These are phyloP conservation scores for Striga asiatica DNA, from an alignment of 257 asterid species.

Conservation along the genomic window DNA sequence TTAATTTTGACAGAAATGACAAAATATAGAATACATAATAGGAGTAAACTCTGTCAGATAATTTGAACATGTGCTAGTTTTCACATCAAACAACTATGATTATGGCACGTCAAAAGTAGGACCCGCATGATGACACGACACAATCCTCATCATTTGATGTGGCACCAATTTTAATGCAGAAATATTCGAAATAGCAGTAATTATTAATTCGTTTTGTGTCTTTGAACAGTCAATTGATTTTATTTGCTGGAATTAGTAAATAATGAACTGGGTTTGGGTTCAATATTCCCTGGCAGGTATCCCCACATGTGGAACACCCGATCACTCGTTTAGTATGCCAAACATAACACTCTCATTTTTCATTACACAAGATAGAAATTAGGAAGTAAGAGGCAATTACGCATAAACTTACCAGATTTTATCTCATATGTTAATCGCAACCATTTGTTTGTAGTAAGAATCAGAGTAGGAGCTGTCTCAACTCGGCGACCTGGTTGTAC, in stretches of 20 bases:
- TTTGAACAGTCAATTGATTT: conserved; percentile 8
- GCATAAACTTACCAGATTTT: conserved; percentile 58
- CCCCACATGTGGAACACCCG: background rate
- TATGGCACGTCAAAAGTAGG: background rate
- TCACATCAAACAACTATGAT: background rate
- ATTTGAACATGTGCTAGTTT: conserved; percentile 10
- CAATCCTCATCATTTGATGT: background rate
- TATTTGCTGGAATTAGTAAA: background rate
- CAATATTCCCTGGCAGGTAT: background rate
- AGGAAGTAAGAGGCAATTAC: background rate
- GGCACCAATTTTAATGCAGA: no score
- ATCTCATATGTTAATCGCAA: conserved; percentile 77
- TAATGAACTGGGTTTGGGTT: background rate
- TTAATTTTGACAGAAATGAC: background rate
- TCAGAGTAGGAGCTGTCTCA: conserved; percentile 73
- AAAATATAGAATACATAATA: conserved; percentile 11
- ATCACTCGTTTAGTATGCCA: background rate
- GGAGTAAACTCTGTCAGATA: background rate
- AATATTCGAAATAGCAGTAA: no score
- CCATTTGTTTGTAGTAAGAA: conserved; percentile 76
- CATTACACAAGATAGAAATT: background rate
- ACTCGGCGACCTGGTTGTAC: conserved; percentile 80
- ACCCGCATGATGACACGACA: background rate
- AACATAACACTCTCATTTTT: background rate
- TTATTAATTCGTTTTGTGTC: background rate